Base-by-base conservation (phyloP, 305 asterid genomes). In the Petunia hybrid region DNA sequence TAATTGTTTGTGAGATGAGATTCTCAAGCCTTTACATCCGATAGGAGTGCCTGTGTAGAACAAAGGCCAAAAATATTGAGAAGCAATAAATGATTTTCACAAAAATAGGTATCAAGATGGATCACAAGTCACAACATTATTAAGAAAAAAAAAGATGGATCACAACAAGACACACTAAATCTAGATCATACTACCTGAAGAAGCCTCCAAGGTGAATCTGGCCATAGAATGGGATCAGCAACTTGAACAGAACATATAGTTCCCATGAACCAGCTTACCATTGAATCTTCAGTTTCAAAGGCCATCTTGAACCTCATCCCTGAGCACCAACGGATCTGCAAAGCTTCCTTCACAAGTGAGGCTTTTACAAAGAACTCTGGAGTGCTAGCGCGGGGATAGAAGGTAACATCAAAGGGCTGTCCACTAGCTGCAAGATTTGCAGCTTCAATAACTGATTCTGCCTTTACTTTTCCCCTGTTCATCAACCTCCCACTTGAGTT, bases 241-340 rank as follows among this genome's bases (percentile, higher is more conserved):
- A 43, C 83, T 31, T 80, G 83, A 57, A 80, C 79, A 57, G 78
- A n/a, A 7, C 60, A 80, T 55, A 80, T 69, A 40, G 83, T 80
- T 48, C 83, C 83, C 79, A 80, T 69, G 55, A 80, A 80, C 83
- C 83, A 80, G 71, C 83, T 80, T 14, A 57, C 56, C 55, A 51
- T 53, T 6, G 78, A 69, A 45, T 80, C 83, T 55, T 80, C 83
- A 8, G 78, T 80, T 75, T 80, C 83, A 59, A 80, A 69, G 0
- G 83, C 48, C 83, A 80, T 80, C 59, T 80, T 80, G 70, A 80
- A 80, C 48, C 79, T 80, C 83, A 80, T 80, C 36, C 83, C 83
- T 10, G 83, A 57, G 65, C 83, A 80, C 83, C 83, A 80, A 35
- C 41, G 79, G 22, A 80, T 64, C 16, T 75, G 75, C n/a, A 69